These are phyloP conservation scores for Fusarium pseudonygamai DNA, from an alignment of 2,329 filamentous ascomycete species.

Conservation along the genomic window DNA sequence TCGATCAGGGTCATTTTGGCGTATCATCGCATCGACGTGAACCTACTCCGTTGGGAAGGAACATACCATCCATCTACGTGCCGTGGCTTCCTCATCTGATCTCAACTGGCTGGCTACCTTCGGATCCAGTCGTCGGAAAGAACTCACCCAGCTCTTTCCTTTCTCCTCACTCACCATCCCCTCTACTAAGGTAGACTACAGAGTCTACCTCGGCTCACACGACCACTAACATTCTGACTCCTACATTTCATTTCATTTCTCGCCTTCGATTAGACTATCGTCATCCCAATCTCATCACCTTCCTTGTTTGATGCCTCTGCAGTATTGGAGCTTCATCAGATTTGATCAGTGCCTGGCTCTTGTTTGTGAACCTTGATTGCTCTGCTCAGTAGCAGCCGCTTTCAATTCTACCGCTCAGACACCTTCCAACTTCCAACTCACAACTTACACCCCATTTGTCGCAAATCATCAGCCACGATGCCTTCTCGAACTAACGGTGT, in stretches of 20 bases:
- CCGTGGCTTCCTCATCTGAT: constrained; percentile 16
- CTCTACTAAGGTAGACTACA: background rate
- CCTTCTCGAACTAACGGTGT: constrained; percentile 68
- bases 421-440: constrained; percentile 7
- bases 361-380: constrained; percentile 14
- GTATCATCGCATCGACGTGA: constrained; percentile 15
- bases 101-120: constrained; percentile 20
- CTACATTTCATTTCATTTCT: background rate
- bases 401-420: background rate
- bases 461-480: constrained; percentile 47
- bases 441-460: background rate
- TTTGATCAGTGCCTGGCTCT: constrained; percentile 20
- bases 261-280: background rate
- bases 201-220: constrained; percentile 29
- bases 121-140: constrained; percentile 2
- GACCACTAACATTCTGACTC: constrained; percentile 24
- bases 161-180: constrained; percentile 11
- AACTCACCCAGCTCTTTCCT: constrained; percentile 17
- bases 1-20: background rate
- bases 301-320: constrained; percentile 39
- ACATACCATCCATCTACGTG: background rate
- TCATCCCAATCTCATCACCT: background rate
- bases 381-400: constrained; percentile 29
- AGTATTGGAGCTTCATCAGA: constrained; percentile 38
- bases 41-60: constrained; percentile 12